Evolutionary conservation across 75 land plant species (phyloP).

Genomic region (Pinus taeda): DNA sequence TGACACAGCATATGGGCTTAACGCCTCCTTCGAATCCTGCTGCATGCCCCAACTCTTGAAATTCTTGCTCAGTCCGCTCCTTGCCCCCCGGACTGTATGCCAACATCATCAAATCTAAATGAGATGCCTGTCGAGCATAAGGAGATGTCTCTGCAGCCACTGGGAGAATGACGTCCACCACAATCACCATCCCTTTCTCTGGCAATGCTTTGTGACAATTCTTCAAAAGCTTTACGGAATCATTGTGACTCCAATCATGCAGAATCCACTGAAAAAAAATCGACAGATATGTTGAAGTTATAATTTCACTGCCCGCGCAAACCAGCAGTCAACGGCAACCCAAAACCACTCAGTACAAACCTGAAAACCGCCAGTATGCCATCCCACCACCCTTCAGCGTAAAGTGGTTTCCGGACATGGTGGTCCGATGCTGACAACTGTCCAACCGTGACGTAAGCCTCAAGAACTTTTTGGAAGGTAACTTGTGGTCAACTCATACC

Average conservation of each 20-base stretch:
- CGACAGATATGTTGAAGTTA: too few relatives aligned
- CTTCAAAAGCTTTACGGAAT: constrained; percentile 19
- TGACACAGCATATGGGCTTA: background rate
- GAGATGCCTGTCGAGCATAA: constrained; percentile 17
- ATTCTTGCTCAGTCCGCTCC: constrained; percentile 29
- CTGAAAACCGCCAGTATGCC: too few relatives aligned
- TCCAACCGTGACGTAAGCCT: too few relatives aligned
- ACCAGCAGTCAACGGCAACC: too few relatives aligned
- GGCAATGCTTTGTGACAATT: constrained; percentile 38
- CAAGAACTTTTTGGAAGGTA: too few relatives aligned
- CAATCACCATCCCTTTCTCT: constrained; percentile 24
- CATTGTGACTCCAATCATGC: constrained; percentile 47
- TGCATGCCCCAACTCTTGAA: constrained; percentile 13
- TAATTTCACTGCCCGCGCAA: too few relatives aligned
- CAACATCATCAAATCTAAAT: constrained; percentile 29
- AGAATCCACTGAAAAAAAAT: constrained; percentile 28
- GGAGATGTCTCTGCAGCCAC: background rate
- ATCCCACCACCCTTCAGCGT: too few relatives aligned
- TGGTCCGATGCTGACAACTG: too few relatives aligned
- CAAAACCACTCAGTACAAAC: too few relatives aligned
- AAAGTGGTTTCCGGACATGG: too few relatives aligned
- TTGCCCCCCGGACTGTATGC: constrained; percentile 24
- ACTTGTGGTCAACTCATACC: too few relatives aligned
- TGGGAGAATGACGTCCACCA: constrained; percentile 27
- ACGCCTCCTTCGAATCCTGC: constrained; percentile 21